Conservation (phyloP, 805 yeast species). For the Ogataea nitratoaversa region DNA sequence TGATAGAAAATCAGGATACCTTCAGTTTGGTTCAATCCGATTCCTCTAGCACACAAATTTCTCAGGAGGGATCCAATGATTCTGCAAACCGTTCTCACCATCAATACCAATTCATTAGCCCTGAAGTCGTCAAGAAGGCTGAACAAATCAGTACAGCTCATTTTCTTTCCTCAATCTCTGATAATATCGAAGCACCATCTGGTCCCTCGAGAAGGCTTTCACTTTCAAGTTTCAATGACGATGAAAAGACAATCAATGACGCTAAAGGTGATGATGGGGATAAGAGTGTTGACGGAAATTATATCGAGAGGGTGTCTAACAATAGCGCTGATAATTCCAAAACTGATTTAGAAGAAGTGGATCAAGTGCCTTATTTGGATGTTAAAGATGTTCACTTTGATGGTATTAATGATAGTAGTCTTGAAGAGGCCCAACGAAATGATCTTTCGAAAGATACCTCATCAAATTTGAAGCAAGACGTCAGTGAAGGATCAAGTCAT, state of each 20-base stretch:
- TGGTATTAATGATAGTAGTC: too few relatives aligned
- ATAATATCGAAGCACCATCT: neutral
- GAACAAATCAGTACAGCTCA: neutral
- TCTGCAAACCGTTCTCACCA: too few relatives aligned
- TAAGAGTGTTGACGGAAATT: slow-evolving; percentile 23
- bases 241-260: slow-evolving; percentile 17
- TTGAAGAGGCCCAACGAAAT: too few relatives aligned
- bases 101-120: neutral
- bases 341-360: slow-evolving; percentile 9
- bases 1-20: too few relatives aligned
- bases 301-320: slow-evolving; percentile 8
- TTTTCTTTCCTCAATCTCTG: neutral
- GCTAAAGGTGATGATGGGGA: slow-evolving; percentile 22
- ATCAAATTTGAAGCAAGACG: too few relatives aligned
- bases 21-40: too few relatives aligned
- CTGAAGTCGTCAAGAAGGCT: neutral
- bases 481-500: too few relatives aligned
- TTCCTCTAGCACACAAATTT: too few relatives aligned
- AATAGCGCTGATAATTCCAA: slow-evolving; percentile 10
- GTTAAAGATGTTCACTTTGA: too few relatives aligned
- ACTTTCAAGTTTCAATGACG: slow-evolving; percentile 15
- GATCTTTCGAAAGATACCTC: too few relatives aligned
- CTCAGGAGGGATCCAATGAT: too few relatives aligned
- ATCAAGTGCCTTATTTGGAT: slow-evolving; percentile 2
- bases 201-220: slow-evolving; percentile 24